Conservation (phyloP, 2,329 filamentous ascomycete species). For the Corinectria fuckeliana region DNA sequence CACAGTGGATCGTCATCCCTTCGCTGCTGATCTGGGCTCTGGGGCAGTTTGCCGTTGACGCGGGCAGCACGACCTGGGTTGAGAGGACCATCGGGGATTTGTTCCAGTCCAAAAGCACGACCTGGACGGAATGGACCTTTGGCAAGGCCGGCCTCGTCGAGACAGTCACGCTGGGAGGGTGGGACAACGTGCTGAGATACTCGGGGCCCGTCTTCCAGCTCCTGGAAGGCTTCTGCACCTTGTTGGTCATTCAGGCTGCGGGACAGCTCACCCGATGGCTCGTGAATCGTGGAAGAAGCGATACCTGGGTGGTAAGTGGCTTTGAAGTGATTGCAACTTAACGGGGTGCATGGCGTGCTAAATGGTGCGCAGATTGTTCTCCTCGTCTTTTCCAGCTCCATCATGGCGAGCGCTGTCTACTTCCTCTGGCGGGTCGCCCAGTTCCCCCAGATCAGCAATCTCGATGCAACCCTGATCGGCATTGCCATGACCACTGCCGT, state of each 20-base stretch:
- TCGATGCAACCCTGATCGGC: conserved; percentile 91
- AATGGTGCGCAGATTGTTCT: conserved; percentile 76
- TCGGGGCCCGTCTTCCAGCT: conserved; percentile 95
- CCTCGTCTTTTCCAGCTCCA: conserved; percentile 84
- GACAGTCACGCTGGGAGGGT: conserved; percentile 78
- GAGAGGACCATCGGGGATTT: conserved; percentile 77
- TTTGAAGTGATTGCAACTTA: too few relatives aligned
- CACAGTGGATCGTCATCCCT: conserved; percentile 88
- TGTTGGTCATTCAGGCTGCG: conserved; percentile 92
- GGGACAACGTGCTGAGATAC: conserved; percentile 88
- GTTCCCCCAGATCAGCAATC: conserved; percentile 90
- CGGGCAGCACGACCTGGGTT: conserved; percentile 79
- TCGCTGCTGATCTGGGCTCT: conserved; percentile 91
- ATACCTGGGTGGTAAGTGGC: conserved; percentile 88
- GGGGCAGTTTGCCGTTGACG: conserved; percentile 92
- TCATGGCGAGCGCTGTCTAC: conserved; percentile 93
- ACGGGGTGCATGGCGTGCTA: conserved; percentile 35
- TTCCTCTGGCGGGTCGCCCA: conserved; percentile 95
- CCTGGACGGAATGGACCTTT: conserved; percentile 83
- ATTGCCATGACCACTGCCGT: conserved; percentile 91
- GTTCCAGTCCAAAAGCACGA: conserved; percentile 66
- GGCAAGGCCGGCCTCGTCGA: conserved; percentile 85
- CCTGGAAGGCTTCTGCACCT: conserved; percentile 93
- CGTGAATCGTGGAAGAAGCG: conserved; percentile 89
- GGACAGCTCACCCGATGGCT: conserved; percentile 95